phyloP scores from a whole-genome alignment of 2,329 filamentous ascomycete species.

The Microdochium nivale region DNA sequence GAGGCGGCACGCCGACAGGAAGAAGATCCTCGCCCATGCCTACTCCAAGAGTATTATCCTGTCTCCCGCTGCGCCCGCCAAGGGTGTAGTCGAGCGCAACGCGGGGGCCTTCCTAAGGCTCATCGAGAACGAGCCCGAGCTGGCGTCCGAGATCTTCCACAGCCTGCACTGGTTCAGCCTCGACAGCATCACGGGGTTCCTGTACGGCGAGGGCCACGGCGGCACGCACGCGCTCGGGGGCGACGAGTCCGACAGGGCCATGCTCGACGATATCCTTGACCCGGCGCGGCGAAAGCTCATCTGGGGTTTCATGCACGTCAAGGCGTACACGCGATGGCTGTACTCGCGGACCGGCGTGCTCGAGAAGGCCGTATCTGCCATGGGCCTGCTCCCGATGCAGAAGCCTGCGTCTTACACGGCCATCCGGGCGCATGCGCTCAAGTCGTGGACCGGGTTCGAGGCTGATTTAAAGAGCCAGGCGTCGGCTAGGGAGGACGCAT shows the following conservation, averaged over 20 bases:
- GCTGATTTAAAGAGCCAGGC: conserved; percentile 19
- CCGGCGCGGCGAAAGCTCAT: conserved; percentile 32
- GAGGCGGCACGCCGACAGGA: conserved; percentile 35
- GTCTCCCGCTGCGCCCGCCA: conserved; percentile 11
- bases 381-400: conserved; percentile 35
- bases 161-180: conserved; percentile 44
- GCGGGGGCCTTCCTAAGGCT: conserved; percentile 29
- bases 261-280: conserved; percentile 40
- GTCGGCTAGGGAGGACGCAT: conserved; percentile 7
- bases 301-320: conserved; percentile 41
- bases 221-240: conserved; percentile 33
- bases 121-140: conserved; percentile 23
- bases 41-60: conserved; percentile 42
- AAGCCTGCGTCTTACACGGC: conserved; percentile 42
- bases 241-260: conserved; percentile 21
- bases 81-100: conserved; percentile 27
- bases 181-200: conserved; percentile 41
- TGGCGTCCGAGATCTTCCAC: conserved; percentile 33
- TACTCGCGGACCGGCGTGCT: conserved; percentile 29
- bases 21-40: conserved; percentile 41
- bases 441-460: conserved; percentile 9
- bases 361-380: conserved; percentile 21
- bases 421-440: conserved; percentile 31
- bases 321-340: conserved; percentile 35
- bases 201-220: conserved; percentile 34